Conservation (phyloP, 2,329 filamentous ascomycete species). For the Piedraia hortae region DNA sequence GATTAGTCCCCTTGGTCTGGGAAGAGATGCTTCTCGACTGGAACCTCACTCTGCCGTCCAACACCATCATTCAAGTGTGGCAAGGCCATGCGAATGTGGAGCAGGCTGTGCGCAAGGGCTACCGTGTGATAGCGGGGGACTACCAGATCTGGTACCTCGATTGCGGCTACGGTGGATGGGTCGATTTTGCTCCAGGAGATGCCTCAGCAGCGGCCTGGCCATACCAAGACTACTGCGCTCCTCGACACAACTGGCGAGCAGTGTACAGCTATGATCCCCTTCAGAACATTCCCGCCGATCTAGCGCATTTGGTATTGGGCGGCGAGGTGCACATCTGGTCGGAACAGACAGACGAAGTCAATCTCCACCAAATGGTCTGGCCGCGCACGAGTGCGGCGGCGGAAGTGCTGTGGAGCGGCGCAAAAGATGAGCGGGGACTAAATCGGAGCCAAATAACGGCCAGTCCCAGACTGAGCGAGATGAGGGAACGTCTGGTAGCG, state of each 20-base stretch:
- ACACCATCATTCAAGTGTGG: conserved; percentile 61
- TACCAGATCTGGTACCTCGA: conserved; percentile 54
- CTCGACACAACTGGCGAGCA: conserved; percentile 54
- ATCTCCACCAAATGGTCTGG: conserved; percentile 52
- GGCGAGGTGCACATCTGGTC: conserved; percentile 63
- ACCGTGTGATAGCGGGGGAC: conserved; percentile 47
- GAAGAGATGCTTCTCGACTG: conserved; percentile 62
- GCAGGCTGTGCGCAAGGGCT: conserved; percentile 31
- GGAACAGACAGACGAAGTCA: conserved; percentile 49
- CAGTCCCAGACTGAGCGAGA: conserved; percentile 40
- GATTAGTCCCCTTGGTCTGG: conserved; percentile 55
- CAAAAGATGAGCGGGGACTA: conserved; percentile 32
- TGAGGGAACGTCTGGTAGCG: conserved; percentile 47
- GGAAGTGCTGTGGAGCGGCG: conserved; percentile 58
- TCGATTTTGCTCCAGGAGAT: conserved; percentile 36
- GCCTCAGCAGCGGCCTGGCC: conserved; percentile 30
- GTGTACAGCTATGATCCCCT: conserved; percentile 59
- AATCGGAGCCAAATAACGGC: conserved; percentile 47
- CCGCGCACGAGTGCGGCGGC: conserved; percentile 45
- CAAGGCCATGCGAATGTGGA: conserved; percentile 34
- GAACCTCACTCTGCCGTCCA: conserved; percentile 42
- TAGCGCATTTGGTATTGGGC: conserved; percentile 43
- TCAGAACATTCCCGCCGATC: conserved; percentile 29
- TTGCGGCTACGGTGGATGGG: conserved; percentile 55
- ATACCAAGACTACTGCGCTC: conserved; percentile 57